Base-by-base conservation (phyloP, 2,329 filamentous ascomycete species). In the Orbilia brochopaga region DNA sequence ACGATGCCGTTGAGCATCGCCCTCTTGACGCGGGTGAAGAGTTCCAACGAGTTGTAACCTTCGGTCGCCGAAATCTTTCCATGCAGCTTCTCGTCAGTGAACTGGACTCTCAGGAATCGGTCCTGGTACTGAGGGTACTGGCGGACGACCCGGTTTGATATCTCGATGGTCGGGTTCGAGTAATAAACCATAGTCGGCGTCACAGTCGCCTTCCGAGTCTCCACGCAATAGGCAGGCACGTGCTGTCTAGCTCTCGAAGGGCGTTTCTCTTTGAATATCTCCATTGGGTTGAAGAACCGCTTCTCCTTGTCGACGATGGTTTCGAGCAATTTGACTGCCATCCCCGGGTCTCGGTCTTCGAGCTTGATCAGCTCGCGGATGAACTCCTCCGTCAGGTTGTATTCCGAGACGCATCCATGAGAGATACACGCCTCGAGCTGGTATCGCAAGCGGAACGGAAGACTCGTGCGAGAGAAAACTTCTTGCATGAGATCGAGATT, bases 371-470 rank as follows among this genome's bases (percentile, higher is more conserved):
- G 82, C 46, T 80, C 83, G 27, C 82, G 78, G 1, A 96, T 80
- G 74, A 97, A 97, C 1, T 86, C 83, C 1, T 79, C 78, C 0
- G 82, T 84, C 50, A 97, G 84, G 52, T 85, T 89, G 77, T 91
- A 86, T 78, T 97, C 93, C 59, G 88, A 88, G 11, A 99, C 80
- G 23, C 87, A 83, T 0, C 88, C 87, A 27, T 89, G 86, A 0
- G 92, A 96, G n/a, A 97, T 83, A 78, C 93, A 97, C 0, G 91
- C 92, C 78, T 99, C 93, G 0, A 99, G 84, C 78, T 96, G 92
- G 77, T 97, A 99, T 15, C 91, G 85, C 0, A 96, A 85, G 0
- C 86, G 81, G 73, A 92, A 97, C 0, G 85, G 81, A 2, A 93
- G 81, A 61, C 80, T 74, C 30, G 81, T 75, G 79, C 70, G 74